phyloP scores from a whole-genome alignment of 108 stramenopile species.

The Skeletonema marinoi region DNA sequence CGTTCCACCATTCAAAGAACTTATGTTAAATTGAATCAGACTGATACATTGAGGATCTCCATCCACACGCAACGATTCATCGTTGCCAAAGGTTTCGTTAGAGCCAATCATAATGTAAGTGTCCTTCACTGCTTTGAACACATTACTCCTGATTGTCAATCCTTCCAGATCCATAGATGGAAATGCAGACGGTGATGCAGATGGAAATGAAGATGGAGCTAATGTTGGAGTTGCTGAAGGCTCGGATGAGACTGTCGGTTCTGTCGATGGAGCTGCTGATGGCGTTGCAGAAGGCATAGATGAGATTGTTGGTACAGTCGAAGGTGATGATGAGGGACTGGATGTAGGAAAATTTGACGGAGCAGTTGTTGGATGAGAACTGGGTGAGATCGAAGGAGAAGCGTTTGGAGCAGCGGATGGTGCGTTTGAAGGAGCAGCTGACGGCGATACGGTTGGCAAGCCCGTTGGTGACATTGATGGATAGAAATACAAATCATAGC shows the following conservation, averaged over 20 bases:
- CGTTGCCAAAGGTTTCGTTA: neutral
- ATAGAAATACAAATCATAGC: no score
- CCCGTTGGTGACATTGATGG: no score
- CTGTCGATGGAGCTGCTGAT: neutral
- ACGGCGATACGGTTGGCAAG: neutral
- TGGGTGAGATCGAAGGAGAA: neutral
- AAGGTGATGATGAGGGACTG: neutral
- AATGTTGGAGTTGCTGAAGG: neutral
- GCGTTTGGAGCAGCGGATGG: neutral
- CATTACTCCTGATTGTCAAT: neutral
- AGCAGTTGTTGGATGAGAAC: neutral
- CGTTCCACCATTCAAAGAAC: conserved; percentile 8
- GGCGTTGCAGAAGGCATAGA: neutral
- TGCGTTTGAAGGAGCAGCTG: neutral
- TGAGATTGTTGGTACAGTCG: neutral
- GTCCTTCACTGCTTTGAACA: neutral
- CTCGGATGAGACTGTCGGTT: neutral
- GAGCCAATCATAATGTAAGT: conserved; percentile 16
- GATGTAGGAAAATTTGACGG: neutral
- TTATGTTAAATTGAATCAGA: conserved; percentile 28
- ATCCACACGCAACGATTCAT: conserved; percentile 20
- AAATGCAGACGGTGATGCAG: neutral
- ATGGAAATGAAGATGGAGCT: neutral
- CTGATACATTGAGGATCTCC: conserved; percentile 16
- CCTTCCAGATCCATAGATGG: neutral